Base-by-base conservation (phyloP, 768 basidiomycete genomes). In the Boletellus emodensis region DNA sequence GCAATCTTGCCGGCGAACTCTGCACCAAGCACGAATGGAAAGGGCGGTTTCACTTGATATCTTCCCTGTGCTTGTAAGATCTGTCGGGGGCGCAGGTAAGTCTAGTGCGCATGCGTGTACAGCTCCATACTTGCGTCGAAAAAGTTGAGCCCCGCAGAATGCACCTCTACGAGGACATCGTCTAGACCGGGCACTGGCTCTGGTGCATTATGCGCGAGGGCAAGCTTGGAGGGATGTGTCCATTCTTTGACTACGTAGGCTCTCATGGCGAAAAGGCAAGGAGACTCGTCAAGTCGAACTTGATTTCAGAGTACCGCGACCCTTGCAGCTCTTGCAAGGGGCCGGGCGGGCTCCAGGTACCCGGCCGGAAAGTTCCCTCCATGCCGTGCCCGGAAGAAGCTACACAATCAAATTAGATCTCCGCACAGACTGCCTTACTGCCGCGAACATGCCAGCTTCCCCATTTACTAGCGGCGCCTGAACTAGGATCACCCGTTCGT, bases 41-140 rank as follows among this genome's bases (percentile, higher is more conserved):
- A 75, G 0, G 88, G 80, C 0, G 90, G 91, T 62, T 94, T 85
- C 47, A 69, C 67, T 62, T 95, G 94, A 65, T 95, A 88, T 72
- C 89, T 94, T 42, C 94, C 94, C 68, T 94, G 90, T 0, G 83
- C 74, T 72, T 94, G 91, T 24, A 95, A 71, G 55, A 92, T 90
- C 83, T 89, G 54, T 17, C 30, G 38, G 41, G 32, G 49, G 55
- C 17, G 46, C 3, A 11, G n/a, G 18, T 54, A 15, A 40, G 49
- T 41, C 12, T 1, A 17, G 17, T 33, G 24, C 2, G 22, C 22
- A n/a, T 17, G 71, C 54, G 53, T 63, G 42, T 11, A 38, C 18
- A 28, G 28, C 22, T 26, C 44, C 28, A 46, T 20, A 61, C 71
- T 43, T 59, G 83, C 82, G 61, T 84, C 82, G 63, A 90, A 90